These are phyloP conservation scores for Skeletonema potamos DNA, from an alignment of 108 stramenopile species.

Conservation along the genomic window DNA sequence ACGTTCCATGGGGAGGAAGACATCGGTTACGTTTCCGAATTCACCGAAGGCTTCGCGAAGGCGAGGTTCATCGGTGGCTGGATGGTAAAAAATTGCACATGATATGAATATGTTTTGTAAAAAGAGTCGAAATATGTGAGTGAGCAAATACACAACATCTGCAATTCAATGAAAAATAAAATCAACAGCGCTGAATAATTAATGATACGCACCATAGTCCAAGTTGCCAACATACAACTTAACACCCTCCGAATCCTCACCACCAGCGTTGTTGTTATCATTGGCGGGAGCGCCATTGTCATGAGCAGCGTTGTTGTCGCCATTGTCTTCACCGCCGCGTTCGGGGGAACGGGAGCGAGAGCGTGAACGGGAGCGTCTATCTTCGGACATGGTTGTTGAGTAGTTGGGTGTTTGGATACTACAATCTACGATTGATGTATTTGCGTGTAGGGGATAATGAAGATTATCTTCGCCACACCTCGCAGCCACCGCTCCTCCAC, in stretches of 20 bases:
- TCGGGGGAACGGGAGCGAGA: slow-evolving; percentile 72
- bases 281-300: slow-evolving; percentile 26
- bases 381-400: slow-evolving; percentile 39
- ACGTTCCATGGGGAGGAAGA: slow-evolving; percentile 62
- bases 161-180: background rate
- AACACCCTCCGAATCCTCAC: slow-evolving; percentile 39
- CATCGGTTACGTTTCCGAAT: slow-evolving; percentile 54
- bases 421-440: background rate
- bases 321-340: slow-evolving; percentile 36
- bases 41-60: slow-evolving; percentile 52
- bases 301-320: slow-evolving; percentile 11
- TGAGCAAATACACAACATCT: background rate
- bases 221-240: slow-evolving; percentile 92
- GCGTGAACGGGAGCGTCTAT: slow-evolving; percentile 49
- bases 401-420: background rate
- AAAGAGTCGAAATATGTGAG: background rate
- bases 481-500: no score
- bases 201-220: slow-evolving; percentile 59
- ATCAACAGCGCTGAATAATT: background rate
- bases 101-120: background rate
- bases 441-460: background rate
- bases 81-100: slow-evolving; percentile 1
- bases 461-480: no score
- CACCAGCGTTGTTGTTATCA: slow-evolving; percentile 18
- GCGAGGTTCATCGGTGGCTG: slow-evolving; percentile 53